phyloP scores from a whole-genome alignment of 1,284 basidiomycete species.

The Peniophora sp. region DNA sequence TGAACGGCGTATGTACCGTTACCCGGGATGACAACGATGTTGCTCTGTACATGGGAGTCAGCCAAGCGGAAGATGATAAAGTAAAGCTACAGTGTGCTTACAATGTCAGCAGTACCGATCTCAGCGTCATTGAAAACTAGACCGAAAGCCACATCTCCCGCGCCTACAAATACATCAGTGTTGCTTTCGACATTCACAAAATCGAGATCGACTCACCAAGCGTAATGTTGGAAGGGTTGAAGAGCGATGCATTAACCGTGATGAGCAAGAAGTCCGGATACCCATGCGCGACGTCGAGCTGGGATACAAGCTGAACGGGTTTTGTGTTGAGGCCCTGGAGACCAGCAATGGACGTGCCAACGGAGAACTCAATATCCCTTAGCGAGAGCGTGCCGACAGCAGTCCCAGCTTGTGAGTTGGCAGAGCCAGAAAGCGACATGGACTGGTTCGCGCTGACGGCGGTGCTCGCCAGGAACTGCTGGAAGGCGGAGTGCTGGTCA shows the following conservation, averaged over 20 bases:
- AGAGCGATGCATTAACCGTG: slow-evolving; percentile 50
- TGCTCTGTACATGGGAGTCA: slow-evolving; percentile 25
- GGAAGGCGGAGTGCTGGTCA: slow-evolving; percentile 47
- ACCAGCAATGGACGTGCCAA: slow-evolving; percentile 55
- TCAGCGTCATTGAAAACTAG: slow-evolving; percentile 39
- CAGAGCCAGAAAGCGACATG: slow-evolving; percentile 51
- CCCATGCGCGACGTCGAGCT: slow-evolving; percentile 67
- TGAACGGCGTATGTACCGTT: slow-evolving; percentile 48
- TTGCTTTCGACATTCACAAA: neutral
- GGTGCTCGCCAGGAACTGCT: slow-evolving; percentile 62
- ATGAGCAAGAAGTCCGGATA: slow-evolving; percentile 66
- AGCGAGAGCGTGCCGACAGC: slow-evolving; percentile 66
- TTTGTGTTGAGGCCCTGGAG: slow-evolving; percentile 60
- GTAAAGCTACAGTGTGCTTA: slow-evolving; percentile 20
- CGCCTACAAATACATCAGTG: slow-evolving; percentile 23
- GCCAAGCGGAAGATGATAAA: slow-evolving; percentile 5
- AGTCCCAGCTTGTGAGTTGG: slow-evolving; percentile 57
- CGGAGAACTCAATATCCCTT: slow-evolving; percentile 54
- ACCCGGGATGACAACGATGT: slow-evolving; percentile 50
- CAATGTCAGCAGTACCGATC: slow-evolving; percentile 58
- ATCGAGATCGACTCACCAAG: slow-evolving; percentile 34
- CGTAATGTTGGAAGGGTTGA: slow-evolving; percentile 67
- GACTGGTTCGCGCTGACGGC: slow-evolving; percentile 43
- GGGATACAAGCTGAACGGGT: slow-evolving; percentile 44
- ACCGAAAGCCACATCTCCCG: slow-evolving; percentile 43